Percentiles rank a stretch among this genome's conserved stretches.
Conservation (phyloP, 495 filamentous ascomycete genomes). For the Podospora fimiseda region DNA sequence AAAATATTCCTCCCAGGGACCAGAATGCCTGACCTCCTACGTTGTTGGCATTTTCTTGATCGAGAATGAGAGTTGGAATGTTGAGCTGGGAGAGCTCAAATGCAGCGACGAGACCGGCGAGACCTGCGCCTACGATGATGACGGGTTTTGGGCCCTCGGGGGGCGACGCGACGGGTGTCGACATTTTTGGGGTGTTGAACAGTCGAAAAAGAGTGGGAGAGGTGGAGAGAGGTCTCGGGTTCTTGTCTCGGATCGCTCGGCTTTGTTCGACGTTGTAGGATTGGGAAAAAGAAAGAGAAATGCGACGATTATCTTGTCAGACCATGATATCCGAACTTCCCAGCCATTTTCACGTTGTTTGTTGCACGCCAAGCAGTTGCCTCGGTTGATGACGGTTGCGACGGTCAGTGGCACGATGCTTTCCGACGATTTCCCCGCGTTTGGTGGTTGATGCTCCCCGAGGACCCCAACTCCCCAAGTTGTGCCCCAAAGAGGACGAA, state of each 20-base stretch:
- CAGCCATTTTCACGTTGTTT: too few species aligned
- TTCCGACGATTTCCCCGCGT: background rate
- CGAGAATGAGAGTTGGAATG: constrained; percentile 37
- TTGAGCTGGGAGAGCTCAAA: constrained; percentile 40
- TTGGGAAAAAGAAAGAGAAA: too few species aligned
- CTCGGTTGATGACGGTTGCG: background rate
- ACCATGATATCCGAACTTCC: background rate
- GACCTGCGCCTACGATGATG: constrained; percentile 45
- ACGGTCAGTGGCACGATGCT: constrained; percentile 19
- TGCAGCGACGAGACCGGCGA: constrained; percentile 47
- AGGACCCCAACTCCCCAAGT: too few species aligned
- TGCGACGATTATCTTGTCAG: background rate
- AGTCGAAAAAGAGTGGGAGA: background rate
- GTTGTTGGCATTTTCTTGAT: constrained; percentile 43
- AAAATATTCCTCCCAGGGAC: constrained; percentile 49
- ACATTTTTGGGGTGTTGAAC: background rate
- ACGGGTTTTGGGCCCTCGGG: constrained; percentile 27
- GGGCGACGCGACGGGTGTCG: background rate
- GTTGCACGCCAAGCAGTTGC: background rate
- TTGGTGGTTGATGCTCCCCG: background rate
- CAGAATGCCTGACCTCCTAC: constrained; percentile 50
- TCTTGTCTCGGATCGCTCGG: background rate
- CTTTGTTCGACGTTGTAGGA: background rate
- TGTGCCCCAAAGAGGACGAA: background rate
- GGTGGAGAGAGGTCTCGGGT: background rate